These are phyloP conservation scores for Cenchrus fungigraminus DNA, from an alignment of 176 grass and related monocot species.

Conservation along the genomic window DNA sequence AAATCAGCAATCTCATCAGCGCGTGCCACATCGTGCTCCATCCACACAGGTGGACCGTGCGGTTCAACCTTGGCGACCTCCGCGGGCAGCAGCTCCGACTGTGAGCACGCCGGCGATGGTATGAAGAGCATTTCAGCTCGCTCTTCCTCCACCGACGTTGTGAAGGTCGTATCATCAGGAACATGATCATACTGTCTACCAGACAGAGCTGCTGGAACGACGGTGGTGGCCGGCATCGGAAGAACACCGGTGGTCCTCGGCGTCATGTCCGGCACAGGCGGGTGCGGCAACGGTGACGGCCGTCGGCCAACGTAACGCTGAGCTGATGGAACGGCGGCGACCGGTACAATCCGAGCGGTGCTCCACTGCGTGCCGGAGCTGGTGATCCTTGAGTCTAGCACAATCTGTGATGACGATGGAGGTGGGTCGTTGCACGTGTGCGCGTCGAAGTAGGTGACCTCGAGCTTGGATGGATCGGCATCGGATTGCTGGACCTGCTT, in stretches of 20 bases:
- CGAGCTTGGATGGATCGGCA: neutral
- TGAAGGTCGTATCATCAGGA: neutral
- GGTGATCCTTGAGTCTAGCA: neutral
- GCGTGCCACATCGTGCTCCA: neutral
- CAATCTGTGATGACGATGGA: neutral
- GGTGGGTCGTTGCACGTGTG: slow-evolving; percentile 1
- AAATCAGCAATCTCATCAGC: neutral
- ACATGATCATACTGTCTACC: neutral
- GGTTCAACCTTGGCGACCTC: neutral
- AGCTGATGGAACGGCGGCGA: neutral
- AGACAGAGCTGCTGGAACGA: neutral
- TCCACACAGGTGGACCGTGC: neutral
- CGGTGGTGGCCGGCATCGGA: neutral
- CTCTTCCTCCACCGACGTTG: neutral
- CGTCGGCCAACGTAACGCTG: neutral
- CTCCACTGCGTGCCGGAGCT: neutral
- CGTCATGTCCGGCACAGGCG: neutral
- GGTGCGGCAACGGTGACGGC: neutral
- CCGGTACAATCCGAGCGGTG: neutral
- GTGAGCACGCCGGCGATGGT: slow-evolving; percentile 38
- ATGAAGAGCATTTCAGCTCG: neutral
- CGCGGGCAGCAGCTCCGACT: slow-evolving; percentile 7
- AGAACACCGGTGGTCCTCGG: neutral
- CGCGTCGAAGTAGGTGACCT: slow-evolving; percentile 16
- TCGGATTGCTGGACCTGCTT: slow-evolving; percentile 30